Conservation (phyloP, 2,329 filamentous ascomycete species). For the Biscogniauxia marginata region DNA sequence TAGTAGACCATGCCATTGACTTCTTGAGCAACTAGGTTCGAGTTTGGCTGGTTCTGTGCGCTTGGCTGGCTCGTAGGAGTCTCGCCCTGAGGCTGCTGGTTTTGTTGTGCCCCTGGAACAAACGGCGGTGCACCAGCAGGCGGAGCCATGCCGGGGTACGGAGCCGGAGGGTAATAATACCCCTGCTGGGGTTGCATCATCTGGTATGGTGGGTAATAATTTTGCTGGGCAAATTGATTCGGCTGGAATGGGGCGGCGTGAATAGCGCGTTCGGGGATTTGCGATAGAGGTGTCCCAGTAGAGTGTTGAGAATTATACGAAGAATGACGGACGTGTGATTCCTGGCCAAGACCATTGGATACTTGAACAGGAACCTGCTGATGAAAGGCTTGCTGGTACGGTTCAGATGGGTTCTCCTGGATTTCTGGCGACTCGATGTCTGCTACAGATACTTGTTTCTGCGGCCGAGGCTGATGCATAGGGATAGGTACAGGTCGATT, state of each 20-base stretch:
- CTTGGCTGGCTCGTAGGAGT: slow-evolving; percentile 33
- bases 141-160: slow-evolving; percentile 36
- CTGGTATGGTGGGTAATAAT: slow-evolving; percentile 60
- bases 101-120: slow-evolving; percentile 49
- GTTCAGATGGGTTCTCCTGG: slow-evolving; percentile 45
- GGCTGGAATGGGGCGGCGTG: slow-evolving; percentile 90
- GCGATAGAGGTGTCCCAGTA: slow-evolving; percentile 78
- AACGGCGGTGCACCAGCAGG: slow-evolving; percentile 53
- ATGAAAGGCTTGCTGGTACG: slow-evolving; percentile 81
- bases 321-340: slow-evolving; percentile 64
- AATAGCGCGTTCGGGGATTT: slow-evolving; percentile 89
- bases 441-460: slow-evolving; percentile 90
- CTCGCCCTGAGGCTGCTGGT: slow-evolving; percentile 42
- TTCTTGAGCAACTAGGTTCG: slow-evolving; percentile 73
- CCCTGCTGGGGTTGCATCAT: slow-evolving; percentile 57
- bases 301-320: slow-evolving; percentile 71
- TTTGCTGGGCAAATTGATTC: slow-evolving; percentile 59
- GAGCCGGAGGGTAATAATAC: slow-evolving; percentile 66
- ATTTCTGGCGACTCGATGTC: slow-evolving; percentile 83
- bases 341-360: slow-evolving; percentile 52
- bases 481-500: slow-evolving; percentile 55
- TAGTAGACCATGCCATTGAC: slow-evolving; percentile 97
- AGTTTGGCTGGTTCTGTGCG: slow-evolving; percentile 53
- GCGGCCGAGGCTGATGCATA: slow-evolving; percentile 93
- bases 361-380: slow-evolving; percentile 86